A percentile compares a stretch with the other conserved stretches of the same genome.
These are phyloP conservation scores for Pulveroboletus frians DNA, from an alignment of 768 basidiomycete species.

Conservation along the genomic window DNA sequence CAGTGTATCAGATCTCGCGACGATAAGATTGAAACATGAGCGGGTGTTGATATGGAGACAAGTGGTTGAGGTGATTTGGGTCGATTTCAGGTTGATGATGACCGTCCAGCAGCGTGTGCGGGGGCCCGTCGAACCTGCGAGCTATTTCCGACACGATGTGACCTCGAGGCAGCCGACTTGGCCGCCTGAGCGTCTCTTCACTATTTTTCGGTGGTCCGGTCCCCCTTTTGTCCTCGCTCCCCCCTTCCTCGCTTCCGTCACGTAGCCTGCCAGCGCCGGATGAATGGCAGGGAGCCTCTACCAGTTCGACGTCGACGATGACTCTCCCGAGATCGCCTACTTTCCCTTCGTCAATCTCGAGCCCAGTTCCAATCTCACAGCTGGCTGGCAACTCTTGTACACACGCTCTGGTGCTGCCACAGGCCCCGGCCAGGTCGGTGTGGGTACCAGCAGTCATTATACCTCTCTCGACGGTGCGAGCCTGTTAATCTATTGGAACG, in stretches of 20 bases:
- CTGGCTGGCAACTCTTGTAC: slow-evolving; percentile 70
- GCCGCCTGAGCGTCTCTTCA: slow-evolving; percentile 17
- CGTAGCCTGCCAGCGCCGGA: slow-evolving; percentile 22
- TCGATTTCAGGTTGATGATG: background rate
- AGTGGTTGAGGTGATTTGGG: background rate
- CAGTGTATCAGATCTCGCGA: background rate
- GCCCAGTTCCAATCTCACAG: slow-evolving; percentile 41
- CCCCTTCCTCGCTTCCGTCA: slow-evolving; percentile 3
- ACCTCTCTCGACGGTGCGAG: slow-evolving; percentile 58
- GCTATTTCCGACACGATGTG: slow-evolving; percentile 23
- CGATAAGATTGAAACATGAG: background rate
- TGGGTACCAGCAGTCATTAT: slow-evolving; percentile 55
- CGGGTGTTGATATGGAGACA: slow-evolving; percentile 23
- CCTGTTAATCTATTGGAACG: slow-evolving; percentile 55
- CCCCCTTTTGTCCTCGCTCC: slow-evolving; percentile 8
- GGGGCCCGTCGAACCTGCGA: slow-evolving; percentile 6
- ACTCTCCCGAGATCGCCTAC: slow-evolving; percentile 60
- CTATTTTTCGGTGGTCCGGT: slow-evolving; percentile 1
- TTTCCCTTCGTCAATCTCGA: slow-evolving; percentile 55
- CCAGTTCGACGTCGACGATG: slow-evolving; percentile 55
- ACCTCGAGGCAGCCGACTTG: slow-evolving; percentile 29
- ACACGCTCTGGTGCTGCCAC: slow-evolving; percentile 43
- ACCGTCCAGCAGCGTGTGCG: background rate
- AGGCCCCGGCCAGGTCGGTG: slow-evolving; percentile 40
- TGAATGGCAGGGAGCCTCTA: slow-evolving; percentile 26